Evolutionary conservation across 1,284 basidiomycete species (phyloP), one percentile per base, ranked within the genome.

Genomic region (Spongiforma sp.): DNA sequence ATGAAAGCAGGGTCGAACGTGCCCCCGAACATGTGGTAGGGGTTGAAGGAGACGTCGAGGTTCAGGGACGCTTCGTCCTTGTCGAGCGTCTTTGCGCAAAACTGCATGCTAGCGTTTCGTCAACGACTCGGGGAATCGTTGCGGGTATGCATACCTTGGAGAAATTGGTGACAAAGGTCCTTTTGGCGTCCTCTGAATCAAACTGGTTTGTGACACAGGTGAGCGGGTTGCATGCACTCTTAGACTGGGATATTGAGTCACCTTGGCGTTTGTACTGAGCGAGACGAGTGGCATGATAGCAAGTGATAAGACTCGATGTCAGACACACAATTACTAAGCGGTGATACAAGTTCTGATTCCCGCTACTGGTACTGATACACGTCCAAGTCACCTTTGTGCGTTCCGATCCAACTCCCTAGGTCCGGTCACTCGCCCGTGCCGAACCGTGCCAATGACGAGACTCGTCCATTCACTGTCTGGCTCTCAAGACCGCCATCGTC

Each of bases 1-100:
- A 83, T 76, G 73, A 88, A 84, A 2, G 88, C 86, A 32, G 89
- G 89, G 21, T 89, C 89, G 58, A 89, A 84, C 12, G 83, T 84
- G 9, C 88, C 89, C 21, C 70, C 78, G 71, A 87, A 90, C 9
- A 85, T 82, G 66, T 89, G 79, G 39, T 78, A 80, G 59, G 89
- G 86, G 63, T 87, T 85, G 75, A 88, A 82, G 21, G 74, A 80
- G 69, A 86, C 83, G 62, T 80, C 80, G 64, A 86, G 77, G 14
- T 80, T 80, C 65, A 91, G 85, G 66, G 82, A 82, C 10, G 65
- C 52, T 69, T 88, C 83, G 0, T 87, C 87, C 71, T 89, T 90
- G 3, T 75, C 74, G 57, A 90, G 73, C 6, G 80, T 78, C 32
- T 61, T 34, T 14, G 63, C 61, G 41, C 73, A 62, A 62, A 86